phyloP scores from a whole-genome alignment of 768 basidiomycete genomes.

The Mrakia blollopis region DNA sequence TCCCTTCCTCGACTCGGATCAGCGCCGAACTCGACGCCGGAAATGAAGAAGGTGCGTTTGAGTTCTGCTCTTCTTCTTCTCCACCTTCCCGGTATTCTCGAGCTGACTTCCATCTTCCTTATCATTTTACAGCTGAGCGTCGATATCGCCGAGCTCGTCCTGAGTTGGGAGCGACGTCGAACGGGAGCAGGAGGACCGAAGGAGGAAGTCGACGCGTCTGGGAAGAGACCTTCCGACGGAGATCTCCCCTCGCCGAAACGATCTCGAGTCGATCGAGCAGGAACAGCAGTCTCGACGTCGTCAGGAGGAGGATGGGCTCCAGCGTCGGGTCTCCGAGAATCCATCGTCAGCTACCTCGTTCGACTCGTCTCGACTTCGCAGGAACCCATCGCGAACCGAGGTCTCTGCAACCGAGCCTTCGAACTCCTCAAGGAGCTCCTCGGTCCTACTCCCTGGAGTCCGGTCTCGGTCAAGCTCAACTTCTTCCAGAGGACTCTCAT shows the following conservation, averaged over 20 bases:
- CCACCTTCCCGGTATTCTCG: neutral
- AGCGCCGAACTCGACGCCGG: conserved; percentile 59
- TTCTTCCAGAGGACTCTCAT: conserved; percentile 83
- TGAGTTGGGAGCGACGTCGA: conserved; percentile 71
- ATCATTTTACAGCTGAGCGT: conserved; percentile 56
- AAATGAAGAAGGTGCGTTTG: conserved; percentile 58
- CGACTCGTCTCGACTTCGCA: conserved; percentile 66
- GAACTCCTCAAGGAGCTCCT: conserved; percentile 66
- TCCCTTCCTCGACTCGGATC: conserved; percentile 85
- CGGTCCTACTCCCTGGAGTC: conserved; percentile 77
- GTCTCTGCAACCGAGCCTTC: conserved; percentile 46
- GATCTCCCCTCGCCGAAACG: conserved; percentile 37
- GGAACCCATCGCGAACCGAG: conserved; percentile 44
- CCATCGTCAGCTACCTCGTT: conserved; percentile 92
- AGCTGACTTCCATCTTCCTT: neutral
- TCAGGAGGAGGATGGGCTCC: conserved; percentile 58
- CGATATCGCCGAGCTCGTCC: conserved; percentile 85
- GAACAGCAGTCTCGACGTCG: conserved; percentile 42
- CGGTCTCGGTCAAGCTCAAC: conserved; percentile 83
- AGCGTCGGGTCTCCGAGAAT: conserved; percentile 74
- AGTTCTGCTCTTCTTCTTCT: neutral
- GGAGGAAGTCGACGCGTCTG: conserved; percentile 51
- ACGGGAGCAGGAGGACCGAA: conserved; percentile 37
- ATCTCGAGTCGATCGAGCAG: conserved; percentile 44
- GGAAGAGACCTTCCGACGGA: conserved; percentile 34